These are phyloP conservation scores for Apiotrichum mycotoxinovorans DNA, from an alignment of 1,284 basidiomycete genomes.

Conservation along the genomic window DNA sequence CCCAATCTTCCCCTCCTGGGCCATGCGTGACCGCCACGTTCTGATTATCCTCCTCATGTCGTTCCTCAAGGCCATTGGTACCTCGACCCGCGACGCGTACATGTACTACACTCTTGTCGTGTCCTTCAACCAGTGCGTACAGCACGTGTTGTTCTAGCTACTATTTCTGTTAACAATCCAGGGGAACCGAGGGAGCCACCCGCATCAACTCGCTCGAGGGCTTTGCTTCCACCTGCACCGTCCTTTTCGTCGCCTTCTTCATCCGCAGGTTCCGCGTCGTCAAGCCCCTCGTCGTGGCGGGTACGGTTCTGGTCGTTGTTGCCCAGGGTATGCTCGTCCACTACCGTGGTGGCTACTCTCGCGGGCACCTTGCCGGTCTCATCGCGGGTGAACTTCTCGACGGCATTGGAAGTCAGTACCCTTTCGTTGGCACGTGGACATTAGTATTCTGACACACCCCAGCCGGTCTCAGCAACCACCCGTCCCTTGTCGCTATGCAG, in stretches of 20 bases:
- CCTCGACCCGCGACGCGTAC: slow-evolving; percentile 46
- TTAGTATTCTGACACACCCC: not conserved
- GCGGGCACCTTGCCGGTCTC: slow-evolving; percentile 34
- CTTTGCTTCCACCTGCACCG: slow-evolving; percentile 47
- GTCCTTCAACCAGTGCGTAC: slow-evolving; percentile 45
- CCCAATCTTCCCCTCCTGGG: slow-evolving; percentile 47
- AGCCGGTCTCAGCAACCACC: slow-evolving; percentile 47
- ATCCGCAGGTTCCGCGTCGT: slow-evolving; percentile 45
- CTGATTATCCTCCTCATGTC: slow-evolving; percentile 44
- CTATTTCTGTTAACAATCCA: no score
- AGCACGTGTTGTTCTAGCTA: no score
- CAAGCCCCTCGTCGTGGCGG: slow-evolving; percentile 50
- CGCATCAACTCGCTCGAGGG: slow-evolving; percentile 49
- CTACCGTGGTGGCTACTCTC: slow-evolving; percentile 46
- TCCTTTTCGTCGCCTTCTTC: slow-evolving; percentile 43
- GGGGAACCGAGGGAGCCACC: slow-evolving; percentile 40
- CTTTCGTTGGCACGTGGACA: no score
- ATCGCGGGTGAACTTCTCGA: slow-evolving; percentile 50
- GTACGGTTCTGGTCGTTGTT: slow-evolving; percentile 29
- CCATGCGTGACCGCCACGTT: slow-evolving; percentile 48
- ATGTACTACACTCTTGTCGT: slow-evolving; percentile 48
- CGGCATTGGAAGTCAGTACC: slow-evolving; percentile 48
- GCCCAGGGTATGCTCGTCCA: slow-evolving; percentile 51
- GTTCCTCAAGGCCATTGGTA: slow-evolving; percentile 32
- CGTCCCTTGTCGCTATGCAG: slow-evolving; percentile 23